phyloP scores from a whole-genome alignment of 805 yeast genomes.

The Candida pini region DNA sequence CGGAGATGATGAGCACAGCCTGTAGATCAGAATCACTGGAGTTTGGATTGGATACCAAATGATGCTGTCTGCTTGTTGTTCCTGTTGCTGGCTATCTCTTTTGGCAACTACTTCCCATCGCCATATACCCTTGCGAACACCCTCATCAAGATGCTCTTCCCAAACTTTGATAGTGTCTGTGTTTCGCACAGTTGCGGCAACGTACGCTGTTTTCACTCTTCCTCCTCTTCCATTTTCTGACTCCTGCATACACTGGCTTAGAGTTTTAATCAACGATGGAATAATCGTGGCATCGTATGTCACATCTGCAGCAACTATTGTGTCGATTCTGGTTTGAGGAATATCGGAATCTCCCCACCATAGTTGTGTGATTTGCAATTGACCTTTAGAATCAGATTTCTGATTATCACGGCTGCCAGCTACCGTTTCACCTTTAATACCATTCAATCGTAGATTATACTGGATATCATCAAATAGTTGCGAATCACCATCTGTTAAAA shows the following conservation, averaged over 20 bases:
- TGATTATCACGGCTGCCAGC: constrained; percentile 14
- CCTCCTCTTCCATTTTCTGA: constrained; percentile 9
- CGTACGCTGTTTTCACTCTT: constrained; percentile 22
- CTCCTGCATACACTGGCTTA: constrained; percentile 32
- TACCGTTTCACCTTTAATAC: constrained; percentile 10
- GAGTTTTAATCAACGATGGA: constrained; percentile 45
- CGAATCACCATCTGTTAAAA: constrained; percentile 66
- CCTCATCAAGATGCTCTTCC: constrained; percentile 30
- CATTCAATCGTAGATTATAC: constrained; percentile 43
- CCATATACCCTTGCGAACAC: constrained; percentile 21
- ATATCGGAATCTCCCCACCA: constrained; percentile 56
- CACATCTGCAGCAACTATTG: constrained; percentile 79
- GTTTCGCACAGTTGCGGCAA: constrained; percentile 78
- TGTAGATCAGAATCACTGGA: constrained; percentile 21
- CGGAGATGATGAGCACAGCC: constrained; percentile 7
- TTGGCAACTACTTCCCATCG: constrained; percentile 19
- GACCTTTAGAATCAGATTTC: neutral
- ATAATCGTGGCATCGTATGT: constrained; percentile 70
- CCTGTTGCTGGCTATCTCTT: neutral
- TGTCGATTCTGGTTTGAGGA: constrained; percentile 35
- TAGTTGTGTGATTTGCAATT: constrained; percentile 29
- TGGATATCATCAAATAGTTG: constrained; percentile 43
- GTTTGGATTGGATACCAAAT: constrained; percentile 20
- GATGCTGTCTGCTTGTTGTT: constrained; percentile 3
- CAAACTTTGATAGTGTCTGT: constrained; percentile 41